Evolutionary conservation across 129 eudicot genomes (phyloP).

Genomic region (Arctium minus): DNA sequence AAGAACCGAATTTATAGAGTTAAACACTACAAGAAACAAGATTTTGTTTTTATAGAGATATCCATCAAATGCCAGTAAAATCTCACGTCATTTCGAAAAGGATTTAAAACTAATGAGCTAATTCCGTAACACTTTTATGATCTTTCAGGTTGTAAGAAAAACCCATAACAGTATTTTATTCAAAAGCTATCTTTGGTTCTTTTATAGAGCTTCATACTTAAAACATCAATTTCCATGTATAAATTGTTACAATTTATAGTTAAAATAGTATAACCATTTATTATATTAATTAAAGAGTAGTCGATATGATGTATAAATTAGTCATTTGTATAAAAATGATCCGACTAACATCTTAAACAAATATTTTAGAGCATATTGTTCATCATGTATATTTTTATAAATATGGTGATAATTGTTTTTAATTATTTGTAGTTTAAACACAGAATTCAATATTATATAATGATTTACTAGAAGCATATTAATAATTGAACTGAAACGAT

Average conservation of each 20-base stretch:
- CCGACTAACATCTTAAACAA: too few species aligned
- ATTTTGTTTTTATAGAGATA: neutral
- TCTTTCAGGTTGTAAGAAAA: neutral
- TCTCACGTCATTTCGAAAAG: neutral
- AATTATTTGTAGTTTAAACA: neutral
- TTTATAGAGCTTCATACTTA: neutral
- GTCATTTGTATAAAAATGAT: too few species aligned
- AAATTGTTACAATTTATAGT: neutral
- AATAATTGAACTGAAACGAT: too few species aligned
- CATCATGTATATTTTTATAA: too few species aligned
- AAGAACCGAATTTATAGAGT: neutral
- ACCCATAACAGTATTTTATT: neutral
- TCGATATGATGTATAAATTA: too few species aligned
- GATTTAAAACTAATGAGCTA: neutral
- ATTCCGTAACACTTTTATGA: neutral
- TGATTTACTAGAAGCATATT: neutral
- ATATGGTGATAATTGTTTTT: too few species aligned
- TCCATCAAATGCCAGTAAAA: neutral
- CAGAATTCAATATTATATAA: neutral
- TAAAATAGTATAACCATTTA: neutral
- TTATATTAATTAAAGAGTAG: too few species aligned
- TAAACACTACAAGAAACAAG: neutral
- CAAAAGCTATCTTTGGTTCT: neutral
- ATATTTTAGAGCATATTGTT: too few species aligned
- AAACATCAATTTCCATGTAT: too few species aligned